phyloP scores from a whole-genome alignment of 768 basidiomycete species.

The Lentinula boryana region DNA sequence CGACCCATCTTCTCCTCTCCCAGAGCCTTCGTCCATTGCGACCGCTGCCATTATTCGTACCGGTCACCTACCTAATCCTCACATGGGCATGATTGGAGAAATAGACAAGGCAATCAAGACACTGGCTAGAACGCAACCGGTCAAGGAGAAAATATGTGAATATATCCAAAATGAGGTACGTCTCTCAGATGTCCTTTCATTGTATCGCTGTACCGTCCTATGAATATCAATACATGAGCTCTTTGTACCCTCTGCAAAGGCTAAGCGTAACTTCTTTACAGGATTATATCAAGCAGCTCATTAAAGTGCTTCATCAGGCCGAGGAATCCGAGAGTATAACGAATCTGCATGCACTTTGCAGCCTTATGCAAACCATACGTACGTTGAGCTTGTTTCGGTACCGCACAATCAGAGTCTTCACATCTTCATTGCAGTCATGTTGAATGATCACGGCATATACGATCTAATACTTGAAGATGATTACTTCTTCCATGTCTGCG shows the following conservation, averaged over 20 bases:
- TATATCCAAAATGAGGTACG: constrained; percentile 82
- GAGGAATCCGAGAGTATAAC: constrained; percentile 91
- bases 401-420: neutral
- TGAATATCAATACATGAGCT: neutral
- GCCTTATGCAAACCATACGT: constrained; percentile 94
- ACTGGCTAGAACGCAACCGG: constrained; percentile 61
- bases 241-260: constrained; percentile 6
- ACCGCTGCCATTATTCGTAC: constrained; percentile 62
- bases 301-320: constrained; percentile 79
- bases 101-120: constrained; percentile 76
- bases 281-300: constrained; percentile 86
- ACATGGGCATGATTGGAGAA: constrained; percentile 70
- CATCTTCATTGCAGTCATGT: constrained; percentile 55
- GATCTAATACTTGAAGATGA: constrained; percentile 94
- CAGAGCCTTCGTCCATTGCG: constrained; percentile 41
- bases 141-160: constrained; percentile 85
- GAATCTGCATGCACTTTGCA: constrained; percentile 86
- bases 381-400: constrained; percentile 23
- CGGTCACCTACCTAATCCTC: constrained; percentile 70
- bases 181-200: constrained; percentile 11
- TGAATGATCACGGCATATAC: constrained; percentile 92
- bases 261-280: constrained; percentile 22
- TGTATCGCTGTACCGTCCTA: neutral
- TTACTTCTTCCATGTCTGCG: constrained; percentile 86
- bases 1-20: constrained; percentile 55